Evolutionary conservation across 2,329 filamentous ascomycete genomes (phyloP).

Genomic region (Tothia fuscella): DNA sequence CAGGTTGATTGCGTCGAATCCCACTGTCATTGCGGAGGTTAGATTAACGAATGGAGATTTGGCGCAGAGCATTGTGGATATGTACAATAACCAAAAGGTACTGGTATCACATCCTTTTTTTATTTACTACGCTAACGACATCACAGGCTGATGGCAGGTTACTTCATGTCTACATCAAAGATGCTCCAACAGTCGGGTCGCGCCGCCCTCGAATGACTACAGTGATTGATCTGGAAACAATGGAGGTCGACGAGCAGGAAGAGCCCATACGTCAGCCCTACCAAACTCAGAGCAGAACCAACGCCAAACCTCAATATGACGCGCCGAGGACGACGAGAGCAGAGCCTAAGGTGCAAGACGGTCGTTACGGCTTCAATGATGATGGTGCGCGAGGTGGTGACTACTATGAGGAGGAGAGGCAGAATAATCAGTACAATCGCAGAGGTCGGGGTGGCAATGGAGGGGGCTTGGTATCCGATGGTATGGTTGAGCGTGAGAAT

Average conservation of each 20-base stretch:
- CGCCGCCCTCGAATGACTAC: not conserved
- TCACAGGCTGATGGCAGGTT: constrained; percentile 59
- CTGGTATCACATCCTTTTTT: constrained; percentile 17
- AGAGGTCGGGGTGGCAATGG: too few species aligned
- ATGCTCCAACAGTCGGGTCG: constrained; percentile 15
- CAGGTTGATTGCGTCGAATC: constrained; percentile 52
- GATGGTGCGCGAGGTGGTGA: too few species aligned
- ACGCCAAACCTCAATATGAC: not conserved
- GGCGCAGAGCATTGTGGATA: constrained; percentile 61
- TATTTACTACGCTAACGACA: not conserved
- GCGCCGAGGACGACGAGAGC: constrained; percentile 17
- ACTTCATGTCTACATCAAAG: constrained; percentile 61
- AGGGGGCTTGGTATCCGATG: too few species aligned
- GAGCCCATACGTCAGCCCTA: constrained; percentile 4
- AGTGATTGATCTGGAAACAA: constrained; percentile 22
- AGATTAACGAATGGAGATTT: constrained; percentile 60
- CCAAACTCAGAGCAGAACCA: constrained; percentile 11
- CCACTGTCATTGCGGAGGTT: constrained; percentile 68
- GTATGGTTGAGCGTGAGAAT: too few species aligned
- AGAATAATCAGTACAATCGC: too few species aligned
- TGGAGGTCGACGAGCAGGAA: constrained; percentile 35
- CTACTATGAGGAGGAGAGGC: too few species aligned
- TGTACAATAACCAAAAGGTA: constrained; percentile 69
- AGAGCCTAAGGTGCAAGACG: constrained; percentile 29
- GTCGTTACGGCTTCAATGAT: constrained; percentile 30